A percentile compares a stretch with the other conserved stretches of the same genome.
Evolutionary conservation across 208 protist genomes (phyloP).

Genomic region (Jaenimonas drosophilae): DNA sequence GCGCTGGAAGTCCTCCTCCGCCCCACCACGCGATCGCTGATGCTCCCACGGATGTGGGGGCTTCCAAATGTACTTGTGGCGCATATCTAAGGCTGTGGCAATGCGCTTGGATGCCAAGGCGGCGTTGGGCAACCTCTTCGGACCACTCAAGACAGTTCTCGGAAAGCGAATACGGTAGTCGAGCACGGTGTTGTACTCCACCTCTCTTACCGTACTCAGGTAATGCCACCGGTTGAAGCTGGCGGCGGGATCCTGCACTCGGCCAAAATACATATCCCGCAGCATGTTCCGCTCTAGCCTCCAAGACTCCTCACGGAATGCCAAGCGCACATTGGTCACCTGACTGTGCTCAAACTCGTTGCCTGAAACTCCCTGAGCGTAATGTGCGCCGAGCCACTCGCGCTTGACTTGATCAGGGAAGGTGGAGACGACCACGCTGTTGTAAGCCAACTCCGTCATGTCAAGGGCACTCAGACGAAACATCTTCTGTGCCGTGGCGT

Average conservation of each 20-base stretch:
- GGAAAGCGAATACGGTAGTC: slow-evolving; percentile 83
- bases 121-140: slow-evolving; percentile 22
- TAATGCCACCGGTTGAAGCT: slow-evolving; percentile 67
- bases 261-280: slow-evolving; percentile 56
- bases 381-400: slow-evolving; percentile 75
- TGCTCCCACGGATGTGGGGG: slow-evolving; percentile 65
- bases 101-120: slow-evolving; percentile 34
- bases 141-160: slow-evolving; percentile 75
- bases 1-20: slow-evolving; percentile 78
- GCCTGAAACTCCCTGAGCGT: slow-evolving; percentile 34
- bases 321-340: slow-evolving; percentile 72
- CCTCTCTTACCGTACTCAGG: slow-evolving; percentile 71
- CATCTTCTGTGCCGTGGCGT: slow-evolving; percentile 84
- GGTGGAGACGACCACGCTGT: slow-evolving; percentile 81
- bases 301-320: slow-evolving; percentile 83
- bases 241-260: slow-evolving; percentile 22
- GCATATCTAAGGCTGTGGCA: slow-evolving; percentile 59
- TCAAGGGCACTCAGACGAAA: slow-evolving; percentile 78
- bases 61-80: slow-evolving; percentile 72
- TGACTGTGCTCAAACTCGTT: slow-evolving; percentile 76
- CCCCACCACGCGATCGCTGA: slow-evolving; percentile 28
- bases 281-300: slow-evolving; percentile 75
- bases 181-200: slow-evolving; percentile 80
- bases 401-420: slow-evolving; percentile 65
- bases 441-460: slow-evolving; percentile 82